Base-by-base conservation (phyloP, 768 basidiomycete genomes). In the Pleurotus tuber-regium region DNA sequence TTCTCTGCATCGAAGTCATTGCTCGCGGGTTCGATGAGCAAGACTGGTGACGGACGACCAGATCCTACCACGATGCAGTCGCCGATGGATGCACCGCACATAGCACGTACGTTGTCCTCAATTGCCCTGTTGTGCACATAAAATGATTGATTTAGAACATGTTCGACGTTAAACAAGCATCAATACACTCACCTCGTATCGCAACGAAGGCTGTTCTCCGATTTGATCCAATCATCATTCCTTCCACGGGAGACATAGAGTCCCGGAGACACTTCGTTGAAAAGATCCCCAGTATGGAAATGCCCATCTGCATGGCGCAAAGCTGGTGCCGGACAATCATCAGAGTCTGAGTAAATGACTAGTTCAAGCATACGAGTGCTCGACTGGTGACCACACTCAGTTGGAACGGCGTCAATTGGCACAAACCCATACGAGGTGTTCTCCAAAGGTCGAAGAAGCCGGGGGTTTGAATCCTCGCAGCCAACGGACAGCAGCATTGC, bases 41-140 rank as follows among this genome's bases (percentile, higher is more conserved):
- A 76, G 11, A 82, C 78, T 4, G 89, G 89, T 2, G 83, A 88
- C 24, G 88, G 86, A 18, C 87, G 80, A 28, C 86, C 87, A 46
- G 79, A 77, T 23, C 88, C 89, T 16, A 90, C 87, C 50, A 89
- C 88, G 41, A 89, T 74, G 68, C 88, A 90, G 54, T 87, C 84
- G 4, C 79, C 73, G 58, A 91, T 80, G 51, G 89, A 70, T 33
- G 76, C 70, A 2, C 70, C 76, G 63, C 89, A 92, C 55, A 78
- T 83, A 30, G 74, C 67, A 38, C 84, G 81, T n/a, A 83, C 75
- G 58, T 89, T 86, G 55, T 92, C 87, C 67, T 91, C 89, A 60
- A 92, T 89, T 29, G 87, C 78, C 56, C 82, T 83, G 29, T 40
- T 29, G 50, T 53, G 49, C 26, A 44, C 5, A 47, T 28, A 21